A percentile compares a stretch with the other conserved stretches of the same genome.
These are phyloP conservation scores for Erigeron canadensis DNA, from an alignment of 129 eudicot species.

Conservation along the genomic window DNA sequence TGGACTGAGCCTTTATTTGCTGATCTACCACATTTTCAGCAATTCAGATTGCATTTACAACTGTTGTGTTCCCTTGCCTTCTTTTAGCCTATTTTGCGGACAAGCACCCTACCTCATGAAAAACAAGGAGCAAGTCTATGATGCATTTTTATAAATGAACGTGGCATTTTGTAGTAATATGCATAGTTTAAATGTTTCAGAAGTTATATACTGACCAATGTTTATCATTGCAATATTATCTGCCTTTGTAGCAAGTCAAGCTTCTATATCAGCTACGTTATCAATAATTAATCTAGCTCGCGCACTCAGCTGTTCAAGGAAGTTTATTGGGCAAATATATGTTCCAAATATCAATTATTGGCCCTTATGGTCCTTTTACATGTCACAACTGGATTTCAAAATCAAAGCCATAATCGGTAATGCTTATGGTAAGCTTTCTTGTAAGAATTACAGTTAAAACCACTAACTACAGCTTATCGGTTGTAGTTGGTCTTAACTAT, in stretches of 20 bases:
- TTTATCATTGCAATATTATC: conserved; percentile 71
- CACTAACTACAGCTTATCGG: too few species aligned
- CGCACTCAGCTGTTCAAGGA: conserved; percentile 76
- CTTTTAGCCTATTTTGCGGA: conserved; percentile 14
- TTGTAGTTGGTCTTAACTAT: background rate
- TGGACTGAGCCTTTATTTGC: conserved; percentile 2
- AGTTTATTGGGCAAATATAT: conserved; percentile 42
- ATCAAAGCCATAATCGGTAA: conserved; percentile 13
- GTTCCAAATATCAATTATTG: conserved; percentile 18
- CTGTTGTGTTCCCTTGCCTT: conserved; percentile 14
- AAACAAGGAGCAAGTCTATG: conserved; percentile 7
- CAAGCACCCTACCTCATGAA: conserved; percentile 20
- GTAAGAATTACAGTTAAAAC: background rate
- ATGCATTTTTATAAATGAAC: conserved; percentile 1
- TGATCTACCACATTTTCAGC: conserved; percentile 17
- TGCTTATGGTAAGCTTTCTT: conserved; percentile 21
- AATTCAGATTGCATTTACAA: conserved; percentile 14
- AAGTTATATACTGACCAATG: conserved; percentile 80
- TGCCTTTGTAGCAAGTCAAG: conserved; percentile 87
- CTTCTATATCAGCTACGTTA: conserved; percentile 87
- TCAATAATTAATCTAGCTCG: conserved; percentile 78
- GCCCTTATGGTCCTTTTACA: conserved; percentile 8
- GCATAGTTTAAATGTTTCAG: conserved; percentile 40
- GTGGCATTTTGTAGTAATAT: too few species aligned
- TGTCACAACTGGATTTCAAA: conserved; percentile 3